These are phyloP conservation scores for Phytophthora pistaciae DNA, from an alignment of 352 stramenopile genomes.

Conservation along the genomic window DNA sequence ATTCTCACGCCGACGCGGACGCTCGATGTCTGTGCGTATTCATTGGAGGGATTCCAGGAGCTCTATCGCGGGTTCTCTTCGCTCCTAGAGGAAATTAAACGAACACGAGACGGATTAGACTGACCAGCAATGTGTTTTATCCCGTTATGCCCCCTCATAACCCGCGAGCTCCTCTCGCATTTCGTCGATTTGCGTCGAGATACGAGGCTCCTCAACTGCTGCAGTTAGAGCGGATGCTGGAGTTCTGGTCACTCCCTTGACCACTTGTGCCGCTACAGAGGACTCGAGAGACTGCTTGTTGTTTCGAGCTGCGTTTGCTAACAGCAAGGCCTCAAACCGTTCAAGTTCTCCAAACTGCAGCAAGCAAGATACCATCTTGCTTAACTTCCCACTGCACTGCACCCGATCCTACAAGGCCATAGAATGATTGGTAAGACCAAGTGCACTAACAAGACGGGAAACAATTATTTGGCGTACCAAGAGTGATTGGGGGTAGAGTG, in stretches of 20 bases:
- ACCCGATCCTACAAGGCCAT: slow-evolving; percentile 27
- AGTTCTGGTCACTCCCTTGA: slow-evolving; percentile 17
- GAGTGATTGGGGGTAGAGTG: slow-evolving; percentile 48
- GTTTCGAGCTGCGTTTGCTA: slow-evolving; percentile 24
- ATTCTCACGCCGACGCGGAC: slow-evolving; percentile 48
- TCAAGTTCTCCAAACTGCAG: slow-evolving; percentile 45
- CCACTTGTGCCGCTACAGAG: slow-evolving; percentile 17
- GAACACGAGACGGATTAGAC: slow-evolving; percentile 23
- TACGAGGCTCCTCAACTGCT: slow-evolving; percentile 13
- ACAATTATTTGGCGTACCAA: slow-evolving; percentile 32
- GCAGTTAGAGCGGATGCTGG: background rate
- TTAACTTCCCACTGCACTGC: slow-evolving; percentile 13
- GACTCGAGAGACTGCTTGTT: slow-evolving; percentile 24
- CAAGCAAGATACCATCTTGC: slow-evolving; percentile 25
- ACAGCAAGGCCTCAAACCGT: slow-evolving; percentile 35
- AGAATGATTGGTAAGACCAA: background rate
- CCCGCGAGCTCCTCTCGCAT: slow-evolving; percentile 28
- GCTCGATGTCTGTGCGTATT: slow-evolving; percentile 52
- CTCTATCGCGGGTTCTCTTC: slow-evolving; percentile 41
- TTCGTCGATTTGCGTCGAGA: slow-evolving; percentile 22
- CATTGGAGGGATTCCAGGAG: slow-evolving; percentile 41
- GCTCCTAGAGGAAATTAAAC: slow-evolving; percentile 37
- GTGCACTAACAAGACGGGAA: background rate
- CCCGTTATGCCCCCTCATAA: slow-evolving; percentile 12
- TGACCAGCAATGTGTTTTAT: slow-evolving; percentile 13